Evolutionary conservation across 371 early-diverging fungal species (phyloP).

Genomic region (Rhizomucor pusillus): DNA sequence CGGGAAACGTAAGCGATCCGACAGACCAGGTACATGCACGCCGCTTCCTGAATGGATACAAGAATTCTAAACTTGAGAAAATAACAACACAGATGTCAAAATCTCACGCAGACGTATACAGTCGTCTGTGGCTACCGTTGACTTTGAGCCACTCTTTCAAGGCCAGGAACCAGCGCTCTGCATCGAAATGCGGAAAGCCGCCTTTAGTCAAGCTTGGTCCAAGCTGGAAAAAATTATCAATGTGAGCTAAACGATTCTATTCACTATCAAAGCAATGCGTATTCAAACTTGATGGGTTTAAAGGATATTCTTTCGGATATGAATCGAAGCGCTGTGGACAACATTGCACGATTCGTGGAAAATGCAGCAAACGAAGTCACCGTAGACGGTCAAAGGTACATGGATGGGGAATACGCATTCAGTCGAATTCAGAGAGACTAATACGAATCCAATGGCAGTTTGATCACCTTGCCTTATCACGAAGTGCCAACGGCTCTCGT

Average conservation of each 20-base stretch:
- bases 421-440: not conserved
- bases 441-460: not conserved
- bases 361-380: conserved; percentile 25
- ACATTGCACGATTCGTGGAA: conserved; percentile 50
- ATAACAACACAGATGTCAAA: not conserved
- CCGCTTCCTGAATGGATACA: not conserved
- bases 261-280: not conserved
- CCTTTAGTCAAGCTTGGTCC: conserved; percentile 42
- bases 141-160: conserved; percentile 46
- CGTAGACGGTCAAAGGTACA: conserved; percentile 16
- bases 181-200: conserved; percentile 33
- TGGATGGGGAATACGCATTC: not conserved
- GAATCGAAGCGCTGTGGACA: conserved; percentile 39
- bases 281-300: not conserved
- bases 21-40: not conserved
- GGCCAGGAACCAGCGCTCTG: conserved; percentile 44
- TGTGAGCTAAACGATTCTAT: conserved; percentile 26
- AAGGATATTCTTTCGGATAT: conserved; percentile 52
- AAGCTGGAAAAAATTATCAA: conserved; percentile 34
- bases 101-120: no score
- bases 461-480: conserved; percentile 40
- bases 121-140: conserved; percentile 10
- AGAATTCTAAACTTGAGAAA: not conserved
- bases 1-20: conserved; percentile 11
- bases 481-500: conserved; percentile 71